Percentiles rank a stretch among this genome's conserved stretches.
Conservation (phyloP, 2,329 filamentous ascomycete genomes). For the Berkeleyomyces rouxiae region DNA sequence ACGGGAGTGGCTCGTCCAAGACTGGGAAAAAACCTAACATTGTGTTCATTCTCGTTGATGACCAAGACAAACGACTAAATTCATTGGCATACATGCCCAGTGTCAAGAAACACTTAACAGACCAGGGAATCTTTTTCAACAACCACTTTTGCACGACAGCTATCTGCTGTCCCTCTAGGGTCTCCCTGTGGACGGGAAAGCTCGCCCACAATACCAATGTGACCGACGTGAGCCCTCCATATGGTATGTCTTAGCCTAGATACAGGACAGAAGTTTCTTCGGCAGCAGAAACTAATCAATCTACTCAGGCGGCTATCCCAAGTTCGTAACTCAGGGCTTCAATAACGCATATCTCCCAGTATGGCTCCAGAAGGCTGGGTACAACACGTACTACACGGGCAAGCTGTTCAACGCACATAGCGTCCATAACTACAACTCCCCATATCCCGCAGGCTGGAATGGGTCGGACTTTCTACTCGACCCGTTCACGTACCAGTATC, state of each 20-base stretch:
- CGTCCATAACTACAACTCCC: conserved; percentile 31
- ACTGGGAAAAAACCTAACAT: conserved; percentile 31
- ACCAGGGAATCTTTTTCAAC: conserved; percentile 39
- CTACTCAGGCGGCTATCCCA: conserved; percentile 26
- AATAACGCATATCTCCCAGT: conserved; percentile 34
- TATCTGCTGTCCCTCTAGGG: conserved; percentile 47
- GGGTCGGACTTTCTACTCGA: conserved; percentile 42
- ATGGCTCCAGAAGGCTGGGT: conserved; percentile 34
- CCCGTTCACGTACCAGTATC: conserved; percentile 50
- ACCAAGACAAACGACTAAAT: conserved; percentile 46
- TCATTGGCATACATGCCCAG: conserved; percentile 42
- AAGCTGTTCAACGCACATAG: conserved; percentile 38
- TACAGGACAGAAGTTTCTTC: conserved; percentile 13
- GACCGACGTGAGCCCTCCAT: conserved; percentile 33
- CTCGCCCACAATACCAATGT: conserved; percentile 49
- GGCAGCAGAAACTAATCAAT: neutral
- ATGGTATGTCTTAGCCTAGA: conserved; percentile 26
- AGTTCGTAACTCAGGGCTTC: conserved; percentile 32
- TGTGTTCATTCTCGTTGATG: conserved; percentile 49
- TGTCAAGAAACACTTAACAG: conserved; percentile 35
- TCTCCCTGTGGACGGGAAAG: conserved; percentile 43
- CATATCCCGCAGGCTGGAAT: conserved; percentile 39
- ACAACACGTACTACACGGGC: conserved; percentile 37
- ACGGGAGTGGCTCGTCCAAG: no score
- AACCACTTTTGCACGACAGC: conserved; percentile 49